Evolutionary conservation across 1,284 basidiomycete genomes (phyloP), one percentile per base, ranked within the genome.

Genomic region (Meripilus lineatus): DNA sequence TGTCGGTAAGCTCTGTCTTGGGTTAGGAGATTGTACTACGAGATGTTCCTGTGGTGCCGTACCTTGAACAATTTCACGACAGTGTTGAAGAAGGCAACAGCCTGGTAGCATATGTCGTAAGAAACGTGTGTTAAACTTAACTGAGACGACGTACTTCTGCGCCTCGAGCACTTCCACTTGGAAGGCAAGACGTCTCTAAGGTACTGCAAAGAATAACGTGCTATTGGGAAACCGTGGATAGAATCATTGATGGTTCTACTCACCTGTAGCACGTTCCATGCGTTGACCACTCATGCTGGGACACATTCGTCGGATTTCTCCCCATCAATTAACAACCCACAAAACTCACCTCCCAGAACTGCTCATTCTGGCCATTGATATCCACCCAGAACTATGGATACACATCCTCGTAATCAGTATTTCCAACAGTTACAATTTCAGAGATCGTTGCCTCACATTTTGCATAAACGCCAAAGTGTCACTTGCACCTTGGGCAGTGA

Each of bases 201-300:
- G 84, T 88, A 56, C 82, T 85, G 44, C 47, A 8, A 10, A 25
- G 18, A 4, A 4, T 10, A 23, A 21, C 14, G 8, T 10, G 18
- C 14, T 8, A 33, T 37, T 15, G 10, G 17, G 13, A 11, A 18
- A 26, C 26, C 8, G 25, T 18, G 5, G 34, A 7, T 13, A n/a
- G 15, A 20, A 8, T 17, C 20, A 23, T 8, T 8, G 10, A 38
- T 8, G 15, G 8, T 5, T 11, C 6, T n/a, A 4, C 30, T 32
- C 50, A 78, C 78, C 77, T 81, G 61, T 75, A 76, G 61, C 87
- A 89, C 2, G 86, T 89, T n/a, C 86, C 86, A 55, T 89, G 86
- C 18, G 66, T 76, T 22, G 66, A 51, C 84, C 82, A 87, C 61
- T 85, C 84, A 49, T 86, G 83, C 78, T 61, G 36, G 18, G 45